These are phyloP conservation scores for Ambrosia hybrid DNA, from an alignment of 140 eudicot species.

Conservation along the genomic window DNA sequence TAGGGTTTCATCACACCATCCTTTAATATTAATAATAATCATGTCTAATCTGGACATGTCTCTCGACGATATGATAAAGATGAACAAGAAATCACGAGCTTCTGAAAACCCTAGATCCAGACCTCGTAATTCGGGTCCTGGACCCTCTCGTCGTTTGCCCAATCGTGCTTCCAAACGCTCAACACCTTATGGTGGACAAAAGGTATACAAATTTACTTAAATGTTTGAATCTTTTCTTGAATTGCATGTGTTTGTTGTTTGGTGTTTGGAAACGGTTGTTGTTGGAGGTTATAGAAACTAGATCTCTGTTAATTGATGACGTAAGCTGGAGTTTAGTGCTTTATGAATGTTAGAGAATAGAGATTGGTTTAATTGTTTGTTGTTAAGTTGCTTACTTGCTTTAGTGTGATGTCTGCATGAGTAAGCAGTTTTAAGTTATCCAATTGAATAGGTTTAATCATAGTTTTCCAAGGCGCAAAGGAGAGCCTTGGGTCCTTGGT, in stretches of 20 bases:
- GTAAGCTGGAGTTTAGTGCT: too few relatives aligned
- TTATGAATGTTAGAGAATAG: too few relatives aligned
- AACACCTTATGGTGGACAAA: slow-evolving; percentile 39
- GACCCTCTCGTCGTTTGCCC: slow-evolving; percentile 53
- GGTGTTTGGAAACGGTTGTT: slow-evolving; percentile 5
- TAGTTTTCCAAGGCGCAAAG: too few relatives aligned
- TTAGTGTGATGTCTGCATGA: slow-evolving; percentile 5
- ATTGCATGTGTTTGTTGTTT: background rate
- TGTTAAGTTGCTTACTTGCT: too few relatives aligned
- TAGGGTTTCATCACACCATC: slow-evolving; percentile 31
- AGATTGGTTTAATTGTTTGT: background rate
- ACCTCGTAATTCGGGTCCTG: slow-evolving; percentile 53
- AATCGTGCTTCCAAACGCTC: slow-evolving; percentile 48
- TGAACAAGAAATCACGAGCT: slow-evolving; percentile 42
- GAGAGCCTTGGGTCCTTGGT: too few relatives aligned
- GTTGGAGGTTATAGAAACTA: background rate
- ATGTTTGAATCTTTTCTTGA: background rate
- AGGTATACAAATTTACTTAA: slow-evolving; percentile 5
- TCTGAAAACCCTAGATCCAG: slow-evolving; percentile 39
- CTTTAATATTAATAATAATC: background rate
- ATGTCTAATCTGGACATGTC: slow-evolving; percentile 58
- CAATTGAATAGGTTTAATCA: background rate
- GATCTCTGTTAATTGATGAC: slow-evolving; percentile 6
- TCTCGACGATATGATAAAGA: slow-evolving; percentile 60
- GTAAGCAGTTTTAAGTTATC: background rate